A percentile compares a stretch with the other conserved stretches of the same genome.
Evolutionary conservation across 2,329 filamentous ascomycete genomes (phyloP).

Genomic region (Cercospora janseana): DNA sequence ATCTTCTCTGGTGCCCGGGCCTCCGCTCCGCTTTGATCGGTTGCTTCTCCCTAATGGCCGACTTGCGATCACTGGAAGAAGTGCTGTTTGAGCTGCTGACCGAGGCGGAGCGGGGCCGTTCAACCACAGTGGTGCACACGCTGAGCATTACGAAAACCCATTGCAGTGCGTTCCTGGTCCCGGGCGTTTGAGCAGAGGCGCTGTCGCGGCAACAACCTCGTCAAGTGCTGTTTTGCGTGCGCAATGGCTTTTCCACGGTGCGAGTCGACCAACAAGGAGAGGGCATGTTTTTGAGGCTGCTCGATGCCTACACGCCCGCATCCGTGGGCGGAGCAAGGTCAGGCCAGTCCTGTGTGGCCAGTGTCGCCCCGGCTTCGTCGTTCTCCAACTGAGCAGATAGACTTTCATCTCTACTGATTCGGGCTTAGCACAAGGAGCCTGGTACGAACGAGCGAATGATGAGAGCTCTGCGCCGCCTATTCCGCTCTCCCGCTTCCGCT

Average conservation of each 20-base stretch:
- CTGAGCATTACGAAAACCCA: conserved; percentile 21
- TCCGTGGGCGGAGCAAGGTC: conserved; percentile 15
- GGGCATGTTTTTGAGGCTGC: conserved; percentile 18
- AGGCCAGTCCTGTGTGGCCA: conserved; percentile 8
- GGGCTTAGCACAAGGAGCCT: background rate
- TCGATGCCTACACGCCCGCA: conserved; percentile 18
- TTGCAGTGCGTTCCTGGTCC: conserved; percentile 11
- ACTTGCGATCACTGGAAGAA: conserved; percentile 14
- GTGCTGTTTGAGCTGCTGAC: conserved; percentile 15
- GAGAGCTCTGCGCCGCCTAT: background rate
- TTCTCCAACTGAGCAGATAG: background rate
- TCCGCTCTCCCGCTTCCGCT: background rate
- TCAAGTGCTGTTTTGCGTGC: conserved; percentile 14
- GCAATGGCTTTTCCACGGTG: conserved; percentile 19
- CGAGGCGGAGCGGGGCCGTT: conserved; percentile 18
- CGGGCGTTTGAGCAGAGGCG: background rate
- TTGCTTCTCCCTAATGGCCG: conserved; percentile 16
- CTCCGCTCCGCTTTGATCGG: conserved; percentile 22
- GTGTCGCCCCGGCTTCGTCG: background rate
- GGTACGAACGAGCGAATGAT: conserved; percentile 19
- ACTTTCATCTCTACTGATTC: conserved; percentile 8
- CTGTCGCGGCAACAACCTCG: conserved; percentile 10
- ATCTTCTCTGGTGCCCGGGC: conserved; percentile 26
- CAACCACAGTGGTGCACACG: conserved; percentile 20
- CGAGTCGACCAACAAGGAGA: conserved; percentile 23